phyloP scores from a whole-genome alignment of 352 stramenopile genomes.

The Phytophthora podocarpi region DNA sequence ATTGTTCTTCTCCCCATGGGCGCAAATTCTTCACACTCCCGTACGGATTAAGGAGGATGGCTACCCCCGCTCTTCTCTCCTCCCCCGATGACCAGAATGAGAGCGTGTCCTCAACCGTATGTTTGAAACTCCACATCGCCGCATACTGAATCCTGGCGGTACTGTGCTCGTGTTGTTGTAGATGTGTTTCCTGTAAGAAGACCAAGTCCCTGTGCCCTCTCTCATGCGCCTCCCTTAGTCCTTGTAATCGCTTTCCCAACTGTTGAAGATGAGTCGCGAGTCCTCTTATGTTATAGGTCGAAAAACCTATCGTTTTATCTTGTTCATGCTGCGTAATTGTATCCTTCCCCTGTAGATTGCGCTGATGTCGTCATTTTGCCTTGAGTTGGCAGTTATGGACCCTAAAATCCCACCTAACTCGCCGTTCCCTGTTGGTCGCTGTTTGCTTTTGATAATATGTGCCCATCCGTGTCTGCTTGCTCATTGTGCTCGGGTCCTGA shows the following conservation, averaged over 20 bases:
- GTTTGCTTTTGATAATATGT: no score
- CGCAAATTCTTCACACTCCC: neutral
- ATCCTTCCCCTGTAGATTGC: neutral
- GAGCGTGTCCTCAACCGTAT: neutral
- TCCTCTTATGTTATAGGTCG: neutral
- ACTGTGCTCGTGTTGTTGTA: neutral
- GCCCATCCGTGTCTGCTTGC: no score
- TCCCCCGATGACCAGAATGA: slow-evolving; percentile 1
- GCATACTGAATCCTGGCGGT: neutral
- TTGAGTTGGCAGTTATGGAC: no score
- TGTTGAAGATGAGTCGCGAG: neutral
- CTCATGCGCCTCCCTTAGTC: slow-evolving; percentile 2
- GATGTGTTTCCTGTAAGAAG: slow-evolving; percentile 17
- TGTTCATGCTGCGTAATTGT: neutral
- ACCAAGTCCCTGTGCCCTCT: neutral
- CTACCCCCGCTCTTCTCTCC: neutral
- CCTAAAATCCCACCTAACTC: no score
- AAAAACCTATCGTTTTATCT: slow-evolving; percentile 1
- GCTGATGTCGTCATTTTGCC: no score
- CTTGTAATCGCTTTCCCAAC: neutral
- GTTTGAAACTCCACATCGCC: slow-evolving; percentile 15
- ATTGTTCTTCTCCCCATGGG: neutral
- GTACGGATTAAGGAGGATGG: slow-evolving; percentile 13
- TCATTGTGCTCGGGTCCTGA: no score
- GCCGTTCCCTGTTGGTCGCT: no score